Evolutionary conservation across 192 early-diverging fungal genomes (phyloP), one percentile per base, ranked within the genome.

Genomic region (Coemansia guatemalensis): DNA sequence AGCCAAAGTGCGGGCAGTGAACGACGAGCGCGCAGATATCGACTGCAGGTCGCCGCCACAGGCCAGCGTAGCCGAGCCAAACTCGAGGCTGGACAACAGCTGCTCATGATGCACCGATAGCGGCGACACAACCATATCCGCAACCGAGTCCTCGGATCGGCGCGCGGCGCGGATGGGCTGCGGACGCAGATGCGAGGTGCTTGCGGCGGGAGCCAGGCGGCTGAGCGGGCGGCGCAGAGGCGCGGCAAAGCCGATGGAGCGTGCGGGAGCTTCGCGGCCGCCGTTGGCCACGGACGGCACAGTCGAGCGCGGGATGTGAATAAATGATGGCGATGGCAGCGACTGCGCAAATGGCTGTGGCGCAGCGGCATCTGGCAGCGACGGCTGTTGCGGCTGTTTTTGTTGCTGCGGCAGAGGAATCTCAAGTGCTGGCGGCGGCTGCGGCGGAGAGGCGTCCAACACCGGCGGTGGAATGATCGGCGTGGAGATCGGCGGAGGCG

Each of bases 61-160:
- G 23, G 69, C 53, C 25, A 68, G 66, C 18, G 69, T 61, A 12
- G 75, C 75, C 3, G 75, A 72, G 8, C 70, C 75, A 12, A 78
- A 59, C 59, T 78, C 75, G 7, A 78, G 52, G 27, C 60, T 67
- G 1, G 74, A 64, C 23, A 67, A 48, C 51, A 59, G 51, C 59
- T 24, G 55, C 41, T 56, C 32, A 25, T 62, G 61, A 17, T 62
- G 51, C 50, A 62, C 17, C 8, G 63, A 33, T 26, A 48, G 22
- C 17, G 60, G 26, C 21, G 51, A 53, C 8, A 49, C 23, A 0
- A 47, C 41, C 48, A 56, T 29, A 12, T 39, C 35, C 4, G 35
- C 35, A 11, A 39, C 35, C 11, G 60, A 48, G 68, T 78, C 75
- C 35, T 60, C 62, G 6, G 69, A 65, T 14, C 48, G 58, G 44